Percentiles rank a stretch among this genome's conserved stretches.
Conservation (phyloP, 176 grass and related monocot genomes). For the Carex scoparia region DNA sequence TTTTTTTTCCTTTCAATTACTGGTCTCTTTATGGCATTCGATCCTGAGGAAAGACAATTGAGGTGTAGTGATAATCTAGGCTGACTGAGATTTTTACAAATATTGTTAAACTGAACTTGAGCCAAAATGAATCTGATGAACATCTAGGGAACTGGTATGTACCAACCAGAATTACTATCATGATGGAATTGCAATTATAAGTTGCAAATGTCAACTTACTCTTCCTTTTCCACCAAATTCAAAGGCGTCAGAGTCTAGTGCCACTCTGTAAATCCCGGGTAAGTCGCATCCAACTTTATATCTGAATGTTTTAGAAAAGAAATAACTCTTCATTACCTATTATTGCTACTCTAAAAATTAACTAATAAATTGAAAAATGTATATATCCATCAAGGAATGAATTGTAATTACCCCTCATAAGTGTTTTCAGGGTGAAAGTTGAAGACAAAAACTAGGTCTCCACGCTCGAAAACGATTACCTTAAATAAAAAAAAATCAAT, state of each 20-base stretch:
- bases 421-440: constrained; percentile 90
- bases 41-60: background rate
- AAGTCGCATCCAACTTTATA: constrained; percentile 95
- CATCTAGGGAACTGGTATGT: background rate
- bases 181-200: background rate
- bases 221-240: constrained; percentile 85
- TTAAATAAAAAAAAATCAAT: constrained; percentile 27
- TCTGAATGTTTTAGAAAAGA: constrained; percentile 35
- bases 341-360: background rate
- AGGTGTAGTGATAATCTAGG: background rate
- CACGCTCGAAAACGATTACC: constrained; percentile 95
- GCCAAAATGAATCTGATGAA: background rate
- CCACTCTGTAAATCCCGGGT: constrained; percentile 74
- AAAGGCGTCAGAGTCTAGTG: constrained; percentile 78
- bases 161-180: background rate
- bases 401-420: constrained; percentile 64
- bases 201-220: constrained; percentile 38
- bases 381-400: background rate
- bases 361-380: background rate
- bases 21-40: background rate
- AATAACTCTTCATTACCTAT: background rate
- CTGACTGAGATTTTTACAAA: background rate
- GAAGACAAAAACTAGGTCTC: constrained; percentile 91
- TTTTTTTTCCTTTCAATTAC: background rate
- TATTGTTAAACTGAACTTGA: background rate